Percentiles rank a stretch among this genome's conserved stretches.
phyloP scores from a whole-genome alignment of 2,329 filamentous ascomycete species.

The Aspergillus brunneoviolaceus region DNA sequence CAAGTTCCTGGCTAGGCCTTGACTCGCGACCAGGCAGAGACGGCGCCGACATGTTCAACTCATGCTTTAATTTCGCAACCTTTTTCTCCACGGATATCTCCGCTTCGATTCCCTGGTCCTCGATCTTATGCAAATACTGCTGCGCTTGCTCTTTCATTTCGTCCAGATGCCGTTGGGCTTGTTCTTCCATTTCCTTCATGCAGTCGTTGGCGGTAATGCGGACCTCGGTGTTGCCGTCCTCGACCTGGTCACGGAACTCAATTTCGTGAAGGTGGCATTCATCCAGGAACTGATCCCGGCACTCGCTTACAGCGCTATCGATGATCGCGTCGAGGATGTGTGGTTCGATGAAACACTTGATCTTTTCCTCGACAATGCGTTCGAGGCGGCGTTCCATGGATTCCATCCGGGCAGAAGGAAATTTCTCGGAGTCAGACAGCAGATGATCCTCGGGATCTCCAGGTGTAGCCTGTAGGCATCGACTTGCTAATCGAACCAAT shows the following conservation, averaged over 20 bases:
- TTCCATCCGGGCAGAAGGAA: conserved; percentile 9
- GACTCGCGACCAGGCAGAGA: conserved; percentile 14
- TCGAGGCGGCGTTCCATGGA: conserved; percentile 16
- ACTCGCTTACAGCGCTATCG: conserved; percentile 15
- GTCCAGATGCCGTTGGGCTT: conserved; percentile 13
- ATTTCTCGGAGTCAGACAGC: conserved; percentile 4
- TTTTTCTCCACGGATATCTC: conserved; percentile 14
- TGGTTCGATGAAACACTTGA: conserved; percentile 10
- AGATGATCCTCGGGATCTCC: conserved; percentile 11
- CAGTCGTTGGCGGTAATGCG: conserved; percentile 17
- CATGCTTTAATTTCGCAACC: conserved; percentile 6
- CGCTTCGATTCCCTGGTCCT: conserved; percentile 13
- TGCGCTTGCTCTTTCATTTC: conserved; percentile 17
- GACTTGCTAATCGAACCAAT: conserved; percentile 16
- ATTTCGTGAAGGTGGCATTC: conserved; percentile 16
- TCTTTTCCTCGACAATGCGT: conserved; percentile 12
- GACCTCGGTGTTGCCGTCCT: conserved; percentile 18
- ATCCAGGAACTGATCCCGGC: conserved; percentile 18
- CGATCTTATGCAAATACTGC: conserved; percentile 15
- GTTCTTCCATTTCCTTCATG: conserved; percentile 16
- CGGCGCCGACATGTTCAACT: conserved; percentile 13
- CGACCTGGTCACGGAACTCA: conserved; percentile 19
- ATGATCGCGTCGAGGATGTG: conserved; percentile 11
- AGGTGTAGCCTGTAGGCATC: conserved; percentile 18
- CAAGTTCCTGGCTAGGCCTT: conserved; percentile 12